Base-by-base conservation (phyloP, 176 grass and related monocot genomes). In the Paspalum notatum region DNA sequence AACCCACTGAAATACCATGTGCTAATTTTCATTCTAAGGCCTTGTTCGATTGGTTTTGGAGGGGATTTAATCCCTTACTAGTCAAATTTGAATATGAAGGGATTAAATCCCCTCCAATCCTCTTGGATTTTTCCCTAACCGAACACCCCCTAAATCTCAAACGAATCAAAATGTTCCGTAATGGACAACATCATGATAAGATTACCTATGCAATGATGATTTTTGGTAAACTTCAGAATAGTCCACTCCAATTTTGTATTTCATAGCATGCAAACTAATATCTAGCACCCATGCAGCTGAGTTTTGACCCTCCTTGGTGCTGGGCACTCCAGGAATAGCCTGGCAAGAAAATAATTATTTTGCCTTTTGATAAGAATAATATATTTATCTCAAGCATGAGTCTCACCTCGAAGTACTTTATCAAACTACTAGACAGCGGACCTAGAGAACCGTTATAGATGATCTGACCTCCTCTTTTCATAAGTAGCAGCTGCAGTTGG, bases 371-470 rank as follows among this genome's bases (percentile, higher is more conserved):
- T 20, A 65, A 20, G 15, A 65, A 41, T 8, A 82, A 50, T 54
- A 81, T 57, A 11, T 0, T 84, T 40, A 39, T 68, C 59, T 77
- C 42, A 59, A 18, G 4, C 53, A 80, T 41, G n/a, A 66, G 61
- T 82, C 57, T 90, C 90, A 97, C 94, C 91, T 94, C 85, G 11
- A 97, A 97, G 76, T 97, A 97, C 70, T 90, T 82, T 83, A 84
- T 88, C 85, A 97, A 90, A 60, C 82, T 92, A 4, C 66, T 84
- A 60, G 91, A 97, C 60, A 97, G 71, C 25, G 85, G 61, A 42
- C 94, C 94, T 77, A 97, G 48, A 65, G 89, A 82, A 71, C 91
- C 94, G 53, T 56, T 90, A 72, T 97, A 97, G 13, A 97, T 92
- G 41, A 97, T 48, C 72, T 90, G 85, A 32, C 91, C 94, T 22